Evolutionary conservation across 2,329 filamentous ascomycete genomes (phyloP), one percentile per base, ranked within the genome.

Genomic region (Pestalotiopsis sp.): DNA sequence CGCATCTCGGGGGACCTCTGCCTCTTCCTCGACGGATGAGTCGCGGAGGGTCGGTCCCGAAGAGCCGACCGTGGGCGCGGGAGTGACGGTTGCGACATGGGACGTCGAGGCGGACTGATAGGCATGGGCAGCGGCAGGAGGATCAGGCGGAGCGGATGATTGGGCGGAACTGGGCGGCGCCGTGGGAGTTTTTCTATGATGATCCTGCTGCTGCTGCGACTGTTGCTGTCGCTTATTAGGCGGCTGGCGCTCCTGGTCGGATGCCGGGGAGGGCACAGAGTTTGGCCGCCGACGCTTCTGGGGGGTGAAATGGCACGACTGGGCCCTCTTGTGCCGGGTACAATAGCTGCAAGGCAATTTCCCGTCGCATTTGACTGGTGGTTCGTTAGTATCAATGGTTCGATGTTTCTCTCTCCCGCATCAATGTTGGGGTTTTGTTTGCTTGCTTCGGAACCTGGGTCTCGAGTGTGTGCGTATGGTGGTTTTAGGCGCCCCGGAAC

Each of bases 1-100:
- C 2, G 86, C 86, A 68, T 88, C 86, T 1, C 85, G 80, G 2
- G 85, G 86, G 3, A 88, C 86, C 25, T 87, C 85, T 0, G 85
- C 85, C 69, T 87, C 85, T 49, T 87, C 86, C n/a, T 85, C 84
- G 0, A 78, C 78, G 1, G 78, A 73, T 6, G 71, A 66, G 66
- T 77, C 75, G 68, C 72, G 72, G n/a, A 67, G 71, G 9, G 69
- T 71, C 45, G 72, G 69, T 31, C 70, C 14, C 12, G 65, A 60
- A 45, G 70, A 70, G 7, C 70, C 70, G 27, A 23, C 61, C 61
- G 61, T 64, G n/a, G 40, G 40, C n/a, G 38, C 61, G n/a, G 61
- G 13, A 41, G 61, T 23, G 23, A 49, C 38, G 25, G 38, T 62
- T 12, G 59, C 41, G 14, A 58, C 36, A 12, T 20, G n/a, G 20